These are phyloP conservation scores for Pythium vanterpoolii DNA, from an alignment of 352 stramenopile genomes.

Conservation along the genomic window DNA sequence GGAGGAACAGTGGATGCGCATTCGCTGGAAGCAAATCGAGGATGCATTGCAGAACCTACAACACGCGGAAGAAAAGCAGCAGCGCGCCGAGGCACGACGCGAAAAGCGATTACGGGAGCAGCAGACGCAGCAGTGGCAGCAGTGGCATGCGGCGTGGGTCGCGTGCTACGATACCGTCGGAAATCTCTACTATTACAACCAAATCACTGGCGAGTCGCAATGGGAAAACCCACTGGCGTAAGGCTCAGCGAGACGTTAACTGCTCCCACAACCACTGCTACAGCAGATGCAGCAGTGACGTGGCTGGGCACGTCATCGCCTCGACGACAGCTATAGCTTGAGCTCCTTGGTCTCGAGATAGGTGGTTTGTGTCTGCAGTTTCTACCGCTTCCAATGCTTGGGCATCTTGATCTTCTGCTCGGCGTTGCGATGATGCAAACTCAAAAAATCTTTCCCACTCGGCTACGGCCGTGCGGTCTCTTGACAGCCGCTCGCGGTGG, in stretches of 20 bases:
- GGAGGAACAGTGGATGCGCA: conserved; percentile 37
- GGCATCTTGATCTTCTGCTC: not conserved
- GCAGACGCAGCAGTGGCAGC: conserved; percentile 28
- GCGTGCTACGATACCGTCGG: conserved; percentile 42
- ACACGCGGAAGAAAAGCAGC: conserved; percentile 30
- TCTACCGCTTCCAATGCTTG: not conserved
- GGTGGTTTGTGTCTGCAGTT: not conserved
- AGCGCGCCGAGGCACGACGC: conserved; percentile 31
- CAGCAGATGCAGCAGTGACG: conserved; percentile 18
- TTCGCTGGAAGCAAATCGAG: conserved; percentile 34
- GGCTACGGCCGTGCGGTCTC: conserved; percentile 38
- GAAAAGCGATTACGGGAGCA: conserved; percentile 31
- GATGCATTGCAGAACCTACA: conserved; percentile 24
- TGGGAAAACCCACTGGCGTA: conserved; percentile 37
- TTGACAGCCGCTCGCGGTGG: conserved; percentile 37
- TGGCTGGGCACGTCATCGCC: conserved; percentile 18
- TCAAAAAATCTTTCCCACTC: conserved; percentile 78
- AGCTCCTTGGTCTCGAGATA: not conserved
- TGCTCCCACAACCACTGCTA: conserved; percentile 7
- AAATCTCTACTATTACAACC: conserved; percentile 70
- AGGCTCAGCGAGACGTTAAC: not conserved
- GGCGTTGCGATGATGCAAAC: conserved; percentile 4
- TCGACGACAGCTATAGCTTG: not conserved
- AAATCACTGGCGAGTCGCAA: conserved; percentile 42
- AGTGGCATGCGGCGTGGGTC: conserved; percentile 38